Conservation (phyloP, 169 alveolate genomes). For the Plasmodium vivax region DNA sequence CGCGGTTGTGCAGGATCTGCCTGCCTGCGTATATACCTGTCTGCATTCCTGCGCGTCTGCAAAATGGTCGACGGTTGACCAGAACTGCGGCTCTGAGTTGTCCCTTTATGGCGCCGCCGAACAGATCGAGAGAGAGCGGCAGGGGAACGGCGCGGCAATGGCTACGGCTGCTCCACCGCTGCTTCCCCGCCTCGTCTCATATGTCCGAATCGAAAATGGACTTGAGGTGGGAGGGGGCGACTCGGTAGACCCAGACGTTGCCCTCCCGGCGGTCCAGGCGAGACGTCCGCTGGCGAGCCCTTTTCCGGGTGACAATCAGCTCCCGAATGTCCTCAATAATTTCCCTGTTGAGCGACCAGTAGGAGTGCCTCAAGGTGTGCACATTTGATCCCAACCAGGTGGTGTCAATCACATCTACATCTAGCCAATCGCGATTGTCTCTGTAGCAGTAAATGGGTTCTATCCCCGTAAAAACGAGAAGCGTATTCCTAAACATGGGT, state of each 20-base stretch:
- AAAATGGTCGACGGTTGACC: background rate
- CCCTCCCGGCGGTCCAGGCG: constrained; percentile 86
- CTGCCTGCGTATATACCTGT: too few relatives aligned
- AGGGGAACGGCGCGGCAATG: background rate
- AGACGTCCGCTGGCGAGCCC: constrained; percentile 87
- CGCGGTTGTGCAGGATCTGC: background rate
- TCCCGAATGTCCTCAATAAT: constrained; percentile 89
- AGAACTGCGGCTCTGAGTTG: background rate
- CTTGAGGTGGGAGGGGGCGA: constrained; percentile 85
- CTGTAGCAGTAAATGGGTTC: constrained; percentile 55
- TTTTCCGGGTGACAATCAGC: constrained; percentile 84
- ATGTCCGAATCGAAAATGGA: constrained; percentile 79
- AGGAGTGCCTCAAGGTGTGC: constrained; percentile 77
- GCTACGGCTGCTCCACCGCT: background rate
- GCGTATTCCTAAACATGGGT: constrained; percentile 72
- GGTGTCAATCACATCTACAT: constrained; percentile 90
- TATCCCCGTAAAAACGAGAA: constrained; percentile 72
- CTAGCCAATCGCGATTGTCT: constrained; percentile 81
- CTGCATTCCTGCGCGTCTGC: background rate
- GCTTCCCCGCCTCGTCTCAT: background rate
- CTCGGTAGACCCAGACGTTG: constrained; percentile 89
- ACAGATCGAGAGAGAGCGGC: background rate
- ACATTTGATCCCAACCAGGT: constrained; percentile 85
- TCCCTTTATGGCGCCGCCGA: background rate
- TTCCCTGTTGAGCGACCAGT: constrained; percentile 86